Evolutionary conservation across 2,329 filamentous ascomycete species (phyloP).

Genomic region (Trichoderma brevicompactum): DNA sequence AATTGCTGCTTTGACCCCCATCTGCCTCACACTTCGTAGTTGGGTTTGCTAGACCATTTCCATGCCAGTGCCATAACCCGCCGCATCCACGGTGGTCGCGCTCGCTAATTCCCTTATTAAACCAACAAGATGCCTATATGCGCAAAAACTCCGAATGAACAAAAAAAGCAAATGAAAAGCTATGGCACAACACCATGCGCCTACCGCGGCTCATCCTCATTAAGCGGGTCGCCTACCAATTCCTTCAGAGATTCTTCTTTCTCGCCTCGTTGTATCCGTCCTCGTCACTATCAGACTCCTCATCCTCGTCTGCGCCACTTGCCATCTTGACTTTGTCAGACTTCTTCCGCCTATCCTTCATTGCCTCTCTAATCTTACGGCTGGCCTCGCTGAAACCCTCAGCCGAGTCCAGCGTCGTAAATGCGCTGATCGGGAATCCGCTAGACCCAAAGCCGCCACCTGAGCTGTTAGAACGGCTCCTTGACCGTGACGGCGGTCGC

Average conservation of each 20-base stretch:
- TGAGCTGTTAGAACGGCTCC: conserved; percentile 70
- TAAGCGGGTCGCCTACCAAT: not conserved
- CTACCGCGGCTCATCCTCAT: conserved; percentile 13
- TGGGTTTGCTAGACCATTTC: no score
- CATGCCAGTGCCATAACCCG: not conserved
- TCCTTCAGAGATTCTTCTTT: conserved; percentile 45
- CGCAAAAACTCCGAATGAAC: not conserved
- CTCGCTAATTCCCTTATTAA: not conserved
- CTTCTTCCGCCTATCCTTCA: conserved; percentile 67
- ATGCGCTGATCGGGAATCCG: conserved; percentile 69
- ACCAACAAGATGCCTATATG: conserved; percentile 9
- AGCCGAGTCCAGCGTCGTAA: conserved; percentile 69
- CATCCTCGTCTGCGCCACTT: conserved; percentile 42
- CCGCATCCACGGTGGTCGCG: not conserved
- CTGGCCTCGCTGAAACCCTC: conserved; percentile 82
- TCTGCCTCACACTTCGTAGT: no score
- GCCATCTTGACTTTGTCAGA: conserved; percentile 50
- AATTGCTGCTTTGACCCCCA: no score
- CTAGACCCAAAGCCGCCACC: conserved; percentile 64
- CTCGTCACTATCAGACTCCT: conserved; percentile 47
- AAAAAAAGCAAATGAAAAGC: not conserved
- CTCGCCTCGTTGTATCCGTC: conserved; percentile 50
- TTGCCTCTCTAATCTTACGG: conserved; percentile 80
- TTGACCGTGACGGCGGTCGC: conserved; percentile 78
- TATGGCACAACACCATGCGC: not conserved